Base-by-base conservation (phyloP, 257 asterid genomes). In the Voacanga thouarsii region DNA sequence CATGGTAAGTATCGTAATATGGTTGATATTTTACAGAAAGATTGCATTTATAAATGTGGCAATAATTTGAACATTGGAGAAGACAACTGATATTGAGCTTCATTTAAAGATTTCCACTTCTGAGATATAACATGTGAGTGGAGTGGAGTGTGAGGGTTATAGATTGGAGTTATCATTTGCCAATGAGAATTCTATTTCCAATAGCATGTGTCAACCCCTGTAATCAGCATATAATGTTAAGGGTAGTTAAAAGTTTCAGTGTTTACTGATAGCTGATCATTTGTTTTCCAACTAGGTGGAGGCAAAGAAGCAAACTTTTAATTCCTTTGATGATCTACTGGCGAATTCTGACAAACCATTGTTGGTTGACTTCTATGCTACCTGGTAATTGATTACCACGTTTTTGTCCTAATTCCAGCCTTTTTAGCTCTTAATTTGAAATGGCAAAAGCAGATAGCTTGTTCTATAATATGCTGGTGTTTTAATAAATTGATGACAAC, bases 281-380 rank as follows among this genome's bases (percentile, higher is more conserved):
- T 15, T 67, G 75, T 79, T 81, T 59, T 71, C 65, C 76, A 61
- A 75, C 78, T 87, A 93, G 99, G 97, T 95, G 85, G 90, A 91
- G 77, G 93, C 98, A 51, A 93, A 87, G 89, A 87, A 93, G 91
- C 92, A 93, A 83, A 77, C 97, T 39, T 95, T 89, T 87, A 80
- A 90, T 77, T 88, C 96, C 64, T 87, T 95, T 21, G 98, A 90
- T 55, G 98, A 93, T 75, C 74, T 93, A 85, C 78, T 95, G 89
- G 89, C 89, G 77, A 89, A 88, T 65, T 80, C 97, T 33, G 96
- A 93, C 63, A 95, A 90, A 80, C 97, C 99, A 21, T 88, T 95
- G 64, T 75, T 95, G 84, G 98, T 95, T 23, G 99, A 95, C 88
- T 95, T 95, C 84, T 95, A 95, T 83, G 99, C 99, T 51, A 93